Evolutionary conservation across 805 yeast genomes (phyloP), one percentile per base, ranked within the genome.

Genomic region (Lachancea nothofagi): DNA sequence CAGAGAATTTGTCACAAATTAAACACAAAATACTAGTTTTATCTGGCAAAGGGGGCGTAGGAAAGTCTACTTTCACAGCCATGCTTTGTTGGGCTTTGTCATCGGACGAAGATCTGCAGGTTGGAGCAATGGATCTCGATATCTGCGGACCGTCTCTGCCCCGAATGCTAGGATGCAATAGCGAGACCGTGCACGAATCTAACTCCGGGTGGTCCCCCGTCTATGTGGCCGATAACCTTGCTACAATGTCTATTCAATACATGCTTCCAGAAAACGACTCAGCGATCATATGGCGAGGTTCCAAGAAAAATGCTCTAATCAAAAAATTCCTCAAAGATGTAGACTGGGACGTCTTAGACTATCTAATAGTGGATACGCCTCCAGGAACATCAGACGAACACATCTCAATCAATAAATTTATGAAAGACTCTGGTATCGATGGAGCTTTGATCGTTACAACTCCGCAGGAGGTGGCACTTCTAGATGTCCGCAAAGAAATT

Each of bases 311-410:
- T 51, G 88, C 94, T 0, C 69, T 93, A 34, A 93, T 93, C 38
- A 93, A 93, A 55, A 96, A 88, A 65, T 93, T 93, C 53, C 68
- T 93, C 39, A 87, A 84, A 55, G 97, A 90, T 52, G 97, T 93
- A 2, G 88, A 86, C 53, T 93, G 99, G 99, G 67, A 66, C 47
- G 72, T 73, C 18, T 63, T 84, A 41, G 97, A 93, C 60, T 93
- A 84, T 54, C 68, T 93, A 49, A 74, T 93, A 12, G 83, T 93
- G 13, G 99, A 93, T 55, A 93, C 99, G 0, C 99, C 98, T 0
- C 99, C 99, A 0, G 98, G 99, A 0, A 93, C 99, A 0, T 83
- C 96, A 0, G 99, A 93, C 62, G 99, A 93, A 60, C 99, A 93
- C 63, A 71, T 93, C 29, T 80, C 95, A 6, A 89, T 93, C 23